A percentile compares a stretch with the other conserved stretches of the same genome.
Evolutionary conservation across 1,284 basidiomycete species (phyloP).

Genomic region (Neolentinus lepideus): DNA sequence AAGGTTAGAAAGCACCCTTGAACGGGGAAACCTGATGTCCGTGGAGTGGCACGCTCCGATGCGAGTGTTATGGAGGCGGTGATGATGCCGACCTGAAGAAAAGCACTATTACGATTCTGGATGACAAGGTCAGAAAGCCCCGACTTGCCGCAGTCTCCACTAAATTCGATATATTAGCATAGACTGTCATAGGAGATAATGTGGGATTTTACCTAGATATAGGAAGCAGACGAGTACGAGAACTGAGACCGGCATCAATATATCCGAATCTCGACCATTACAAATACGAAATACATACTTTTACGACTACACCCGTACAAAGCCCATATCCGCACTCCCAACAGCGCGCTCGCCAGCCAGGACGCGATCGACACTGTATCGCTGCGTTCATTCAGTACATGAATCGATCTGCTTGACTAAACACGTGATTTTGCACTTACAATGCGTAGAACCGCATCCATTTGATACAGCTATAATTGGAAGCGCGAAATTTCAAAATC

Average conservation of each 20-base stretch:
- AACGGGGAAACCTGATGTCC: neutral
- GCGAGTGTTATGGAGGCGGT: neutral
- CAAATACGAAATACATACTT: neutral
- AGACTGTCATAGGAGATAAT: neutral
- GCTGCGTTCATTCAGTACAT: too few species aligned
- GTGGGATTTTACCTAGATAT: neutral
- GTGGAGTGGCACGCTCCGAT: neutral
- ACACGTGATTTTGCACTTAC: neutral
- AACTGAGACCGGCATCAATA: neutral
- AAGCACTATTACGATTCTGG: neutral
- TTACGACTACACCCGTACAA: constrained; percentile 1
- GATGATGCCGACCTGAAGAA: neutral
- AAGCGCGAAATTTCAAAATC: neutral
- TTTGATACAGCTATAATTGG: neutral
- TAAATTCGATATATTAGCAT: neutral
- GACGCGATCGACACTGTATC: neutral
- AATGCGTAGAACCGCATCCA: neutral
- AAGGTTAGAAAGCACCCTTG: neutral
- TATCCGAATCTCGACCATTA: too few species aligned
- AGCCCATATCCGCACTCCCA: neutral
- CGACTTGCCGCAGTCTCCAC: neutral
- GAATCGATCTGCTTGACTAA: too few species aligned
- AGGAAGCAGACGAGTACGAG: neutral
- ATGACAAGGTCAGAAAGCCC: neutral
- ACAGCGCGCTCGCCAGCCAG: neutral